Conservation (phyloP, 1,284 basidiomycete genomes). For the Pholiota adiposa region DNA sequence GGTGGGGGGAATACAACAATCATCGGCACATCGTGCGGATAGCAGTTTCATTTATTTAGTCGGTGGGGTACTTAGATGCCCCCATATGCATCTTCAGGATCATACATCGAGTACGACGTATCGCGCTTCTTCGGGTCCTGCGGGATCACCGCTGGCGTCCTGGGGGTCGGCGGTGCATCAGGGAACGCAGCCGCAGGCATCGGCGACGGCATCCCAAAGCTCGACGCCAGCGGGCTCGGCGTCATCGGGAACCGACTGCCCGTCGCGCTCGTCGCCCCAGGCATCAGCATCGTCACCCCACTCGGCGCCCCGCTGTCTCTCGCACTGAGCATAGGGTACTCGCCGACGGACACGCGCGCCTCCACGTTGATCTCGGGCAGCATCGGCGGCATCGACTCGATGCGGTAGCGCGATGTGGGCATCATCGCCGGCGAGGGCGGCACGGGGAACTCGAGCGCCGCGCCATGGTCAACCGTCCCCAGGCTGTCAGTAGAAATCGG, state of each 20-base stretch:
- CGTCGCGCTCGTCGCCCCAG: constrained; percentile 12
- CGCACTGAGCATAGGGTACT: constrained; percentile 23
- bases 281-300: background rate
- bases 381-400: constrained; percentile 53
- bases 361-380: constrained; percentile 58
- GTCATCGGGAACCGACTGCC: constrained; percentile 33
- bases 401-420: constrained; percentile 43
- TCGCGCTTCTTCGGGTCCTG: constrained; percentile 24
- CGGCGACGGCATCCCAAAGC: constrained; percentile 25
- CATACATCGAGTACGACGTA: constrained; percentile 57
- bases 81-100: constrained; percentile 67
- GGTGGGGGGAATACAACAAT: background rate
- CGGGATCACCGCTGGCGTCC: background rate
- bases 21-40: background rate
- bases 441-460: constrained; percentile 24
- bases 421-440: constrained; percentile 39
- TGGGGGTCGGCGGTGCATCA: constrained; percentile 4
- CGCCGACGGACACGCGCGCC: constrained; percentile 36
- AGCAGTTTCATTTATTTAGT: background rate
- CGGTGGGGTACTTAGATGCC: constrained; percentile 48
- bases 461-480: constrained; percentile 1
- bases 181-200: constrained; percentile 17
- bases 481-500: constrained; percentile 18
- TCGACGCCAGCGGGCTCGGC: constrained; percentile 41
- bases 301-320: constrained; percentile 10